phyloP scores from a whole-genome alignment of 495 filamentous ascomycete genomes.

The Penicillium waksmanii region DNA sequence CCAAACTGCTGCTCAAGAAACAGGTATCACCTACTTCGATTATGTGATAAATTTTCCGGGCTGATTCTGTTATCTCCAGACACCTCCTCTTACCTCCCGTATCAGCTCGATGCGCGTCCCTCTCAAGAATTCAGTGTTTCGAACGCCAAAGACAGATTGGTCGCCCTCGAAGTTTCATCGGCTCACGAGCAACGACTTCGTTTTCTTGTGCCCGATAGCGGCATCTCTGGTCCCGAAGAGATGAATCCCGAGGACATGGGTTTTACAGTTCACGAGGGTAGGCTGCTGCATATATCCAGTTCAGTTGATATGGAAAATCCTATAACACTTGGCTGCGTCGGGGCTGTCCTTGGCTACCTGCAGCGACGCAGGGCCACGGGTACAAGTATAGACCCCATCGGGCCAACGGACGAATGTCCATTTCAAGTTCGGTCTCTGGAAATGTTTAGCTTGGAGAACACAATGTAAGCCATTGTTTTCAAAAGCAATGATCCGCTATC shows the following conservation, averaged over 20 bases:
- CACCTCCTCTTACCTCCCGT: slow-evolving; percentile 57
- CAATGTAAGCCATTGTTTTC: slow-evolving; percentile 61
- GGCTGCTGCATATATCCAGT: slow-evolving; percentile 71
- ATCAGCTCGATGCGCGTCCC: slow-evolving; percentile 72
- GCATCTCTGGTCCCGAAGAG: slow-evolving; percentile 47
- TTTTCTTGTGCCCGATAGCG: slow-evolving; percentile 63
- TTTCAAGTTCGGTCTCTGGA: slow-evolving; percentile 68
- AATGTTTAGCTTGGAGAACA: slow-evolving; percentile 76
- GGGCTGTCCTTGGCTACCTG: slow-evolving; percentile 80
- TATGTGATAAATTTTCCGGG: not conserved
- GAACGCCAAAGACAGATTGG: slow-evolving; percentile 68
- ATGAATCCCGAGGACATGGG: slow-evolving; percentile 51
- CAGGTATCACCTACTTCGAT: slow-evolving; percentile 21
- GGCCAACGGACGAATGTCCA: slow-evolving; percentile 49
- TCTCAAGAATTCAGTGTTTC: slow-evolving; percentile 79
- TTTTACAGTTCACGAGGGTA: slow-evolving; percentile 60
- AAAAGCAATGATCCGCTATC: not conserved
- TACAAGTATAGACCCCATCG: slow-evolving; percentile 60
- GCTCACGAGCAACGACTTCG: slow-evolving; percentile 39
- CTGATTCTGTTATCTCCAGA: slow-evolving; percentile 19
- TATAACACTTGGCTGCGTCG: slow-evolving; percentile 78
- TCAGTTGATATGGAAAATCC: slow-evolving; percentile 79
- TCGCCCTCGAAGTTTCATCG: slow-evolving; percentile 51
- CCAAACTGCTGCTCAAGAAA: slow-evolving; percentile 31
- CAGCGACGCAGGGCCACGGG: slow-evolving; percentile 68